phyloP scores from a whole-genome alignment of 345 rosid species.

The Salix koriyanagi region DNA sequence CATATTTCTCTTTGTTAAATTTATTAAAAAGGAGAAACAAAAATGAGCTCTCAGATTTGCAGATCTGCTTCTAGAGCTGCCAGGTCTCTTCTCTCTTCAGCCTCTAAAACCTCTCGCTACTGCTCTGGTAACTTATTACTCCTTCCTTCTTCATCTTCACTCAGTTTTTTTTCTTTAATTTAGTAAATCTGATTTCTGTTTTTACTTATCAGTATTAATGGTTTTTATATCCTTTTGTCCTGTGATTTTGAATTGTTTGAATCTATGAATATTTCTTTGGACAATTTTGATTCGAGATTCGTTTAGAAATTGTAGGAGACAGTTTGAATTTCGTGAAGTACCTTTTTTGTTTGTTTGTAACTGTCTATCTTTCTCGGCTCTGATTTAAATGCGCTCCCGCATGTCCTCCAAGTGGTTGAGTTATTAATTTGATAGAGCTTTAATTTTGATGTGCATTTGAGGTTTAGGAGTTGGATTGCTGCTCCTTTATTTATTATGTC shows the following conservation, averaged over 20 bases:
- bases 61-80: constrained; percentile 82
- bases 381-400: too few relatives aligned
- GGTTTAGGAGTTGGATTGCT: too few relatives aligned
- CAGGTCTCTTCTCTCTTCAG: constrained; percentile 59
- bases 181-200: not conserved
- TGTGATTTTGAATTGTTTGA: not conserved
- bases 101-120: constrained; percentile 58
- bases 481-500: too few relatives aligned
- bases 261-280: not conserved
- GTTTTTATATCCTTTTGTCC: not conserved
- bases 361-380: too few relatives aligned
- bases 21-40: not conserved
- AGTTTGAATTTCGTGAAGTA: not conserved
- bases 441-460: too few relatives aligned
- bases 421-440: too few relatives aligned
- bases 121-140: constrained; percentile 46
- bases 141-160: not conserved
- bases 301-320: not conserved
- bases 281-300: not conserved
- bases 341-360: not conserved
- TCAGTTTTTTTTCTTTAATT: not conserved
- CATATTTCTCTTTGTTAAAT: not conserved
- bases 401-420: too few relatives aligned
- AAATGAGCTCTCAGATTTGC: constrained; percentile 67
- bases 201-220: not conserved